Evolutionary conservation across 1,284 basidiomycete genomes (phyloP), one percentile per base, ranked within the genome.

Genomic region (Taiwanofungus camphoratus): DNA sequence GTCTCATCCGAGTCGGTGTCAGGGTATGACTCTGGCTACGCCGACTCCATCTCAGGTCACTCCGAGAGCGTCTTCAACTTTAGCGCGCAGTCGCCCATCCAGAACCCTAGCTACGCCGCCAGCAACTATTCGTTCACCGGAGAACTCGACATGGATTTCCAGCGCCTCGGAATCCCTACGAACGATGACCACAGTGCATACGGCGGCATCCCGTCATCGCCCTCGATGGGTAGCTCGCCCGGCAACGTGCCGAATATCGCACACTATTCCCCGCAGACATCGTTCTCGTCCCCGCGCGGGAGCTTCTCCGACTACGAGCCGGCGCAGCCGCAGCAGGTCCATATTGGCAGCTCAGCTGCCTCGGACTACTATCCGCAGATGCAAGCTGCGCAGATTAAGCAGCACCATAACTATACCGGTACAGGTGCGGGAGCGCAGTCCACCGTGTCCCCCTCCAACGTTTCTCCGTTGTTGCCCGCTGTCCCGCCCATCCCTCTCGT

Each of bases 61-160:
- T 83, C 82, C 47, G 80, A 82, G 57, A 78, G 79, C 47, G 71
- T 77, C 66, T 79, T 79, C 70, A 81, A 77, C 68, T 76, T 76
- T 62, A 69, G 72, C 52, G 66, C 71, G 4, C 73, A 75, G 56
- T 60, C 58, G 46, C 65, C 75, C 46, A 61, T 71, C n/a, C 7
- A 9, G 15, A 8, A 7, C 48, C 81, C 78, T 36, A 74, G 75
- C 54, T 77, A 75, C 57, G 77, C 82, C 48, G 79, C 82, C 53
- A 79, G 79, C 47, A 72, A 78, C 67, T 79, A 79, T 69, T 81
- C 78, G 67, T 75, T 76, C 62, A 70, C 74, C 54, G 69, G 71
- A 53, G 80, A 82, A 61, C 55, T 84, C 45, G 80, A 83, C 54
- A 82, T 86, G 77, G 80, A 82, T 52, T 85, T 87, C 54, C 72